phyloP scores from a whole-genome alignment of 192 early-diverging fungal species.

The Umbelopsis ramanniana region DNA sequence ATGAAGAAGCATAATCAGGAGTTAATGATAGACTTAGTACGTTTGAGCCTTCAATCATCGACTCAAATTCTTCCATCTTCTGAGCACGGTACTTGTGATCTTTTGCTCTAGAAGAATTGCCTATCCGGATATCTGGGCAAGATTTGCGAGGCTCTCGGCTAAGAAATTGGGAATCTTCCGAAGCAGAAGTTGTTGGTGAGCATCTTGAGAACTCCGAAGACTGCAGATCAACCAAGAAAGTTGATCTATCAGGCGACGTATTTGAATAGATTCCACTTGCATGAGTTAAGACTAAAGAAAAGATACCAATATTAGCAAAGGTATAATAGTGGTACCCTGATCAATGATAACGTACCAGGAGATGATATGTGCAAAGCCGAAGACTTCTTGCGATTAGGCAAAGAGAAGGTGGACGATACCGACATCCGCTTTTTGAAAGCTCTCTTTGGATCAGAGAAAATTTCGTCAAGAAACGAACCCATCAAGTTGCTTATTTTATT shows the following conservation, averaged over 20 bases:
- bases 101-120: background rate
- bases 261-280: background rate
- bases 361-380: background rate
- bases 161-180: background rate
- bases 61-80: constrained; percentile 15
- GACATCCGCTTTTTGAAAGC: constrained; percentile 1
- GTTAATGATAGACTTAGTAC: background rate
- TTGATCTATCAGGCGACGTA: background rate
- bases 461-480: background rate
- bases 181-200: background rate
- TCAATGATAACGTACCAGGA: background rate
- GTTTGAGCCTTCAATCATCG: background rate
- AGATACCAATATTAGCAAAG: background rate
- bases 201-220: background rate
- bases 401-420: background rate
- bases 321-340: no score
- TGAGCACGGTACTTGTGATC: background rate
- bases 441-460: constrained; percentile 7
- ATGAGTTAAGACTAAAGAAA: background rate
- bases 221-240: background rate
- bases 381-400: background rate
- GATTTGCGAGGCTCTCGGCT: background rate
- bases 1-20: background rate
- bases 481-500: background rate
- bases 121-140: background rate